A percentile compares a stretch with the other conserved stretches of the same genome.
These are phyloP conservation scores for Termitomyces sp. DNA, from an alignment of 1,284 basidiomycete species.

Conservation along the genomic window DNA sequence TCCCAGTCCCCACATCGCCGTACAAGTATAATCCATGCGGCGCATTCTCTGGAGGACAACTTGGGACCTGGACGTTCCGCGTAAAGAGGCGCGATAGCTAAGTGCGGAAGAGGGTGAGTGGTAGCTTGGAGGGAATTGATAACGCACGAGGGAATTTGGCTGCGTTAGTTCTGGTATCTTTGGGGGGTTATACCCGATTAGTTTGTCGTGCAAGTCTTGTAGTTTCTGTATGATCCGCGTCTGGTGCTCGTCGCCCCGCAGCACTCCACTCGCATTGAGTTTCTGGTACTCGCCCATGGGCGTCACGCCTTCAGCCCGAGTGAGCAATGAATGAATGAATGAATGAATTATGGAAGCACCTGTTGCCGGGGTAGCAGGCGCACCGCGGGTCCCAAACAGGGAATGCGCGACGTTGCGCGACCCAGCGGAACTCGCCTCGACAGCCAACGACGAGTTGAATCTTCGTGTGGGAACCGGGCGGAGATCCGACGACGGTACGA, in stretches of 20 bases:
- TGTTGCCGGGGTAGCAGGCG: slow-evolving; percentile 7
- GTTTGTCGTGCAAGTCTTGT: slow-evolving; percentile 73
- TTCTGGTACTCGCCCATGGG: slow-evolving; percentile 72
- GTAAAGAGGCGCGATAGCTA: slow-evolving; percentile 68
- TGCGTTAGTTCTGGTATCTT: slow-evolving; percentile 42
- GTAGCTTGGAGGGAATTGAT: not conserved
- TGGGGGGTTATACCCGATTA: slow-evolving; percentile 72
- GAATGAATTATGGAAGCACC: not conserved
- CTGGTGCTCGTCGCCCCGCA: slow-evolving; percentile 83
- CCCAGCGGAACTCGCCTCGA: slow-evolving; percentile 12
- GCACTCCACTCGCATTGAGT: slow-evolving; percentile 65
- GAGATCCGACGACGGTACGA: slow-evolving; percentile 11
- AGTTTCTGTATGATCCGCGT: slow-evolving; percentile 79
- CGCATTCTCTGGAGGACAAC: slow-evolving; percentile 42
- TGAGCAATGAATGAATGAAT: not conserved
- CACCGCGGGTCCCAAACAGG: slow-evolving; percentile 15
- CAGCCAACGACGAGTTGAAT: slow-evolving; percentile 33
- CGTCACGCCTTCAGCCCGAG: slow-evolving; percentile 26
- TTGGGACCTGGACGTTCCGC: slow-evolving; percentile 35
- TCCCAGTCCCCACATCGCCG: slow-evolving; percentile 95
- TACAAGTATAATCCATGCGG: slow-evolving; percentile 96
- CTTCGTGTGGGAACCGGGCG: slow-evolving; percentile 5
- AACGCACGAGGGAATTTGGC: slow-evolving; percentile 40
- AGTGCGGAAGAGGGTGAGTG: slow-evolving; percentile 12
- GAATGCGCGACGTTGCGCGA: slow-evolving; percentile 21